These are phyloP conservation scores for Pterocarpus macrocarpus DNA, from an alignment of 306 rosid genomes.

Conservation along the genomic window DNA sequence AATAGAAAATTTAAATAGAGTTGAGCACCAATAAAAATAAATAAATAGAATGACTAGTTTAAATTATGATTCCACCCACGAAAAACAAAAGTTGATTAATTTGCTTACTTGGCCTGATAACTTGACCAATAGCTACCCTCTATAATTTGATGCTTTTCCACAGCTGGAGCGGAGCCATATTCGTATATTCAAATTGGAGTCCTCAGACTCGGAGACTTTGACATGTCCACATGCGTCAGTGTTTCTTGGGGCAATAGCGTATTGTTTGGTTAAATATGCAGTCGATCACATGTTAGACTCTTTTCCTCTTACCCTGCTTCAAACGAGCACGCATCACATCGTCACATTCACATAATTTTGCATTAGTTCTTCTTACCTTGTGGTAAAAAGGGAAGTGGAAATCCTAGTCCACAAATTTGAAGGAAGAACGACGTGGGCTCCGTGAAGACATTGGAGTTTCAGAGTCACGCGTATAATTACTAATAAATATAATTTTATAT, in stretches of 20 bases:
- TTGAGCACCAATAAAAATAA: too few relatives aligned
- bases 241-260: not conserved
- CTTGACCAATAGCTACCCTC: not conserved
- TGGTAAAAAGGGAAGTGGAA: not conserved
- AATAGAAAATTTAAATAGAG: too few relatives aligned
- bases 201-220: not conserved
- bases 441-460: not conserved
- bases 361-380: too few relatives aligned
- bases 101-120: not conserved
- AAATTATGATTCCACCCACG: too few relatives aligned
- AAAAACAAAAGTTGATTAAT: too few relatives aligned
- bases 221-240: not conserved
- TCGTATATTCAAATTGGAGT: not conserved
- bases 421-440: not conserved
- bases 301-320: not conserved
- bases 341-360: not conserved
- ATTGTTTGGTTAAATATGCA: not conserved
- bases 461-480: not conserved
- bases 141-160: not conserved
- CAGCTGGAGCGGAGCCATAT: constrained; percentile 4
- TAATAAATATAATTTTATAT: too few relatives aligned
- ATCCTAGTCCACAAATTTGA: not conserved
- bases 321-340: not conserved
- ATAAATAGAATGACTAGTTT: too few relatives aligned
- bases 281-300: not conserved